A percentile compares a stretch with the other conserved stretches of the same genome.
phyloP scores from a whole-genome alignment of 176 grass and related monocot genomes.

The Guadua angustifolia region DNA sequence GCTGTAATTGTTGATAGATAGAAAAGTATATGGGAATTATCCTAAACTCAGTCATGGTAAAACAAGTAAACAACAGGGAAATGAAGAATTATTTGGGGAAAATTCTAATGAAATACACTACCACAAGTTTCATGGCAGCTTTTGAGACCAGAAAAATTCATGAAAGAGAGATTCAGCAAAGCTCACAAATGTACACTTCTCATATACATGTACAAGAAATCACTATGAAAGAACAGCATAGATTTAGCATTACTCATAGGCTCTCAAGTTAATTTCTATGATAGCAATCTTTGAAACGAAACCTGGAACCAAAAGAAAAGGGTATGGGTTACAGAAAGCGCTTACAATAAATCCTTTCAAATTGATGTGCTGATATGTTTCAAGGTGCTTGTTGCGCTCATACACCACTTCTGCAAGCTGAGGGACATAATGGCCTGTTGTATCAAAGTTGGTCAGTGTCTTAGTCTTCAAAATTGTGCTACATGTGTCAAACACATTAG shows the following conservation, averaged over 20 bases:
- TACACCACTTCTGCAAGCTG: slow-evolving; percentile 78
- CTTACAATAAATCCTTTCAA: slow-evolving; percentile 87
- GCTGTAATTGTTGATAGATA: neutral
- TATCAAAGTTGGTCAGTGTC: slow-evolving; percentile 9
- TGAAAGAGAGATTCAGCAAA: neutral
- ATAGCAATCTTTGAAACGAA: neutral
- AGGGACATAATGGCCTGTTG: slow-evolving; percentile 83
- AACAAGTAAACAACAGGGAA: neutral
- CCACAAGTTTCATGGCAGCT: neutral
- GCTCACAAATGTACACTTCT: neutral
- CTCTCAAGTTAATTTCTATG: neutral
- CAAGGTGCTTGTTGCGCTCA: slow-evolving; percentile 62
- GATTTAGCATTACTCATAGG: neutral
- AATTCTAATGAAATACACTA: neutral
- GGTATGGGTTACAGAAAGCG: neutral
- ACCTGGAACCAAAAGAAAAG: slow-evolving; percentile 17
- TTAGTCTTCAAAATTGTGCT: slow-evolving; percentile 12
- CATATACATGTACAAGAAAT: neutral
- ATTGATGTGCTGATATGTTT: slow-evolving; percentile 54
- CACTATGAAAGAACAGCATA: neutral
- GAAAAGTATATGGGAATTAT: neutral
- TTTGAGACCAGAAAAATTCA: neutral
- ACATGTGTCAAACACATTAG: slow-evolving; percentile 26
- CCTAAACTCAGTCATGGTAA: neutral
- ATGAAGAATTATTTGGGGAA: neutral